Base-by-base conservation (phyloP, 1,139 yeast species). In the Debaryomyces udenii region DNA sequence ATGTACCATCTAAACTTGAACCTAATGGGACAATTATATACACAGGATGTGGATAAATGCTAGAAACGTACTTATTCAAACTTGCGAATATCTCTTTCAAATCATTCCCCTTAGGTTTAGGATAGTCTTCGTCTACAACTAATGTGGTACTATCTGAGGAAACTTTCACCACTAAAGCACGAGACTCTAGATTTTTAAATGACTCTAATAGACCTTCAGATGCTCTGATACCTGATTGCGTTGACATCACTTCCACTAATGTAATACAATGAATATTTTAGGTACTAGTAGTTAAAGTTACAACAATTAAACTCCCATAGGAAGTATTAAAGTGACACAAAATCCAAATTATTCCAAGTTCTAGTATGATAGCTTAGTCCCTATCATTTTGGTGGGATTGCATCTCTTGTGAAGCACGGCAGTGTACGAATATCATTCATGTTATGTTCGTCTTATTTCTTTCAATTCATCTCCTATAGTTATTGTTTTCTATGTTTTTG, bases 181-280 rank as follows among this genome's bases (percentile, higher is more conserved):
- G 53, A 6, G 47, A 43, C 11, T 50, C 16, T 41, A 57, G 49
- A 38, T 48, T 41, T 45, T 61, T 64, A 57, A 64, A 63, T 16
- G 68, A 48, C 1, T 57, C 57, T 17, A 76, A 47, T 11, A 80
- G 64, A n/a, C 62, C 68, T 37, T 62, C 61, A 27, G 78, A 70
- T 13, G 85, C 79, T 2, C 72, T 60, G 38, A 85, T 85, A 43
- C 91, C 91, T 9, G 90, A 83, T 61, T 81, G 86, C 31, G 80
- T 78, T 0, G 91, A 81, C 91, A 84, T 81, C 18, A 5, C 60
- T 40, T 14, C 20, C 17, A 14, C 22, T 20, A 7, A 5, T 20
- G 7, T 6, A 20, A 7, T 6, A 20, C 22, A 20, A 20, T 20
- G 7, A 20, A 5, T 20, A 20, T 7, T 16, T 23, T 28, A 16